Evolutionary conservation across 2,329 filamentous ascomycete genomes (phyloP), one percentile per base, ranked within the genome.

Genomic region (Paraphaeosphaeria minitans): DNA sequence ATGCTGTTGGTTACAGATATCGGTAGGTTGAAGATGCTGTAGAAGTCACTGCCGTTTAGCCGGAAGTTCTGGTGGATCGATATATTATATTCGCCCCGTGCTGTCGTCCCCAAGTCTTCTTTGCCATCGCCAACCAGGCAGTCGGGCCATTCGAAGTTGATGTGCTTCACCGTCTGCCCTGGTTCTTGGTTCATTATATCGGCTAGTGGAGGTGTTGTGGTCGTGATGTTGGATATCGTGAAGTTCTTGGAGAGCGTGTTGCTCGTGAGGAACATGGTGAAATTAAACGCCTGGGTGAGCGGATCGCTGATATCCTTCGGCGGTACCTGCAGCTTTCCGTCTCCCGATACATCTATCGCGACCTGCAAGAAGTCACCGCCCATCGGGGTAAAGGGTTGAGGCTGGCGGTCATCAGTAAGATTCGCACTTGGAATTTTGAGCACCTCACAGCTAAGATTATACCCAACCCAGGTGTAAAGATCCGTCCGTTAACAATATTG

Each of bases 21-120:
- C 19, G 89, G 89, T 13, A 91, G 77, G 64, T 91, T 87, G 66
- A 90, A 90, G 55, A 91, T 84, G 9, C 88, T 90, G 73, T 91
- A 91, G 66, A 85, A 82, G 48, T 89, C 81, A 1, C 82, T 80
- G 13, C 80, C 83, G 69, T 91, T 89, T 56, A 90, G 80, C 13
- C 86, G 83, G 72, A 89, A 91, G 66, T 83, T 87, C 68, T 91
- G 88, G 56, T 88, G 87, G 66, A 91, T 89, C 6, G 87, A 89
- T 67, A 91, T 87, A 66, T 91, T 91, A 71, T 91, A 91, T 19
- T 79, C 76, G 2, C 88, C 88, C 2, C 87, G 80, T 24, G 83
- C 83, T 52, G 82, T 85, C 0, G 75, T 72, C 3, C 75, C 71
- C 1, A 67, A 63, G 33, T 74, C 67, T 19, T 72, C 66, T 27